A percentile compares a stretch with the other conserved stretches of the same genome.
Evolutionary conservation across 1,284 basidiomycete genomes (phyloP).

Genomic region (Cutaneotrichosporon sp.): DNA sequence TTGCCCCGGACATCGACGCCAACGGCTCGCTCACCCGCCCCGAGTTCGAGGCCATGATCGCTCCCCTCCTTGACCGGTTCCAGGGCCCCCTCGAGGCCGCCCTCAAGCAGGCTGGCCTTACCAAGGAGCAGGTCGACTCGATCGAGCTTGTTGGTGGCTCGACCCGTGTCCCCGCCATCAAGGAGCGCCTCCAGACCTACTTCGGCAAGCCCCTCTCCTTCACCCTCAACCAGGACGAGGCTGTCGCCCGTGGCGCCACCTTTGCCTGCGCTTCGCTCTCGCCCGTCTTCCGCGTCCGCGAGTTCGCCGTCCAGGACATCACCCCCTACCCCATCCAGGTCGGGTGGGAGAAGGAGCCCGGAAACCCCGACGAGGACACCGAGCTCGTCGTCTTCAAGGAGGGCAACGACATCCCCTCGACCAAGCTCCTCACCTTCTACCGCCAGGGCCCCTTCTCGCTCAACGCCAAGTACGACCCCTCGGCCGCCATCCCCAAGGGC

Average conservation of each 20-base stretch:
- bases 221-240: slow-evolving; percentile 95
- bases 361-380: slow-evolving; percentile 81
- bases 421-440: slow-evolving; percentile 93
- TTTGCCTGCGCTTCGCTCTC: slow-evolving; percentile 93
- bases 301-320: slow-evolving; percentile 84
- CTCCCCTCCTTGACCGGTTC: slow-evolving; percentile 61
- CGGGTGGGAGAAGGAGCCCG: slow-evolving; percentile 71
- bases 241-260: slow-evolving; percentile 87
- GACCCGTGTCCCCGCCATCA: slow-evolving; percentile 69
- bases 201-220: slow-evolving; percentile 75
- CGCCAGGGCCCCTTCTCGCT: slow-evolving; percentile 82
- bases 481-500: slow-evolving; percentile 65
- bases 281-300: slow-evolving; percentile 91
- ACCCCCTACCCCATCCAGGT: slow-evolving; percentile 83
- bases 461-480: slow-evolving; percentile 76
- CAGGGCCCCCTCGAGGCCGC: slow-evolving; percentile 62
- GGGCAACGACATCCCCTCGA: slow-evolving; percentile 81
- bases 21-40: slow-evolving; percentile 64
- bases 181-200: slow-evolving; percentile 64
- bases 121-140: slow-evolving; percentile 63
- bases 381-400: slow-evolving; percentile 82
- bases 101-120: slow-evolving; percentile 62
- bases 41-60: slow-evolving; percentile 61
- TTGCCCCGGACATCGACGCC: slow-evolving; percentile 85
- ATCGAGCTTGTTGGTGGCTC: slow-evolving; percentile 70